Evolutionary conservation across 768 basidiomycete genomes (phyloP).

Genomic region (Hericium coralloides): DNA sequence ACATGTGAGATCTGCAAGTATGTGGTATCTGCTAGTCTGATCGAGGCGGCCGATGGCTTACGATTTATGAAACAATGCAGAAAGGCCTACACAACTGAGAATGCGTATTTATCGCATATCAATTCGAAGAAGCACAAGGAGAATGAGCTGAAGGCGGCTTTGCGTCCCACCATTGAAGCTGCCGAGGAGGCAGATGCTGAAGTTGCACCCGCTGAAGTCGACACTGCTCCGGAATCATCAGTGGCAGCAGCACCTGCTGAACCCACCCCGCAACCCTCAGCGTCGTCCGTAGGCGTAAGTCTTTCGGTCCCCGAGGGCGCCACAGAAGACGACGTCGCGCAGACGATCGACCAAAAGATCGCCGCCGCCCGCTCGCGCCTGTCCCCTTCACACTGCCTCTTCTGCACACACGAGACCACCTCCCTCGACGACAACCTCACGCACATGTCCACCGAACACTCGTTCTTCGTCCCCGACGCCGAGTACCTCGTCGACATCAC

Average conservation of each 20-base stretch:
- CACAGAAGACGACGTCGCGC: constrained; percentile 38
- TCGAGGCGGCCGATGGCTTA: background rate
- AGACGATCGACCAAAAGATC: constrained; percentile 66
- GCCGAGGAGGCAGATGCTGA: constrained; percentile 1
- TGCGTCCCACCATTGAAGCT: constrained; percentile 13
- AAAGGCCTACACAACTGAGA: constrained; percentile 83
- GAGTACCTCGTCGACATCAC: constrained; percentile 80
- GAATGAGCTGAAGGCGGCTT: constrained; percentile 44
- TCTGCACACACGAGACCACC: constrained; percentile 52
- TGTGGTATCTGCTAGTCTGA: background rate
- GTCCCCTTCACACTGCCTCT: constrained; percentile 68
- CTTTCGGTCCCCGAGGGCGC: constrained; percentile 27
- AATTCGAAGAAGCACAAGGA: constrained; percentile 88
- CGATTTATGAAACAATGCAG: constrained; percentile 29
- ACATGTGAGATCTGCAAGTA: constrained; percentile 72
- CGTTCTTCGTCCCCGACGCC: constrained; percentile 93
- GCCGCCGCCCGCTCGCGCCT: constrained; percentile 59
- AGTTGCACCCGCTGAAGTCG: background rate
- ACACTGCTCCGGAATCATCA: background rate
- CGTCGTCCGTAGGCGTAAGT: constrained; percentile 9
- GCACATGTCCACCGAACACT: constrained; percentile 85
- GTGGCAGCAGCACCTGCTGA: background rate
- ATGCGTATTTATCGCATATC: constrained; percentile 82
- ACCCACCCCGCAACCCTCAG: background rate
- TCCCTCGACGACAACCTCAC: constrained; percentile 58